Base-by-base conservation (phyloP, 371 early-diverging fungal genomes). In the Parasitella parasitica region DNA sequence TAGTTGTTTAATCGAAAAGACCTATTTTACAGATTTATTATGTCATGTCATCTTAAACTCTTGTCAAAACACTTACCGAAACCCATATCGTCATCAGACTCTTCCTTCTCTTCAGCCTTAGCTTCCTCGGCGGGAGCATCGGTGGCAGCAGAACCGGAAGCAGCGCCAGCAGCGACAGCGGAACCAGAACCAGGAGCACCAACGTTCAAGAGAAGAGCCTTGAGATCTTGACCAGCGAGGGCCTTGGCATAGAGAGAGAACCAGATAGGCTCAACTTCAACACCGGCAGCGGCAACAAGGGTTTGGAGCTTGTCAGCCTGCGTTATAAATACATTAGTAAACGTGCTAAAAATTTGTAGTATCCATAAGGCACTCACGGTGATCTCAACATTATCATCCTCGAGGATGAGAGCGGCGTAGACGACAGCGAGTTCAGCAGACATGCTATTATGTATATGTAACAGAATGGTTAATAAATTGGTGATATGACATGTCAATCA, bases 381-480 rank as follows among this genome's bases (percentile, higher is more conserved):
- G 89, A 97, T 90, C 69, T 93, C 97, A 78, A 95, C 82, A 75
- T 91, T 90, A 81, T 95, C 98, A 85, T 97, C 98, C 82, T 93
- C 87, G 72, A 98, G 95, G 91, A 97, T 96, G 80, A 97, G 93
- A 54, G 98, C 90, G 66, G 98, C 96, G 92, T 97, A 97, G 70
- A 90, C 92, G 80, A 94, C 86, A 80, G 97, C 97, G 71, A 89
- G 87, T 87, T 97, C 96, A 76, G 89, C 75, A 77, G 81, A 81
- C 81, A 81, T 81, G 75, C 70, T 79, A 68, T 15, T 13, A 48
- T 46, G 39, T 39, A 16, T 11, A 18, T 11, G 22, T 22, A 46
- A 46, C 5, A 32, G 11, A 24, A 43, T 24, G 24, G 8, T 46
- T 46, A 46, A 24, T 43, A n/a, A n/a, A n/a, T n/a, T n/a, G n/a